Evolutionary conservation across 228 moss, liverwort and hornwort species (phyloP), one percentile per base, ranked within the genome.

Genomic region (Sphagnum fallax): DNA sequence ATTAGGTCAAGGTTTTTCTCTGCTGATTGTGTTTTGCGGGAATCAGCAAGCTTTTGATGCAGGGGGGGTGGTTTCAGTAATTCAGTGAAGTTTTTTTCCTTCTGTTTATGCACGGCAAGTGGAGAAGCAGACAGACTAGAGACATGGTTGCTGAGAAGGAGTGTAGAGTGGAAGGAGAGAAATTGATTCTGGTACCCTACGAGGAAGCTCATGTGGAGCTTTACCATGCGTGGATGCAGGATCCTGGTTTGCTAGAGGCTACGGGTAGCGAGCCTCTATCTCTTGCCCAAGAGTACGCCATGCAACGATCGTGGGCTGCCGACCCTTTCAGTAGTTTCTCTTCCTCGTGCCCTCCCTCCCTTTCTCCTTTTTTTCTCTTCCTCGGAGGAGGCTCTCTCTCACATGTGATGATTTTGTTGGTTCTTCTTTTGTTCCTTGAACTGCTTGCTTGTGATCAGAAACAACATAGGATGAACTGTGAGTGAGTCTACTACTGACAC

Each of bases 211-310:
- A 82, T 67, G 82, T 82, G 16, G 75, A 73, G 16, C 66, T 52
- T 48, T 82, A 82, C 61, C 75, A 82, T 63, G 58, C 62, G 59
- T 82, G 82, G 82, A 75, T 82, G 61, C 75, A 78, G 64, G 75
- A 82, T 18, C 70, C 78, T 13, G 32, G 70, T 49, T 61, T 82
- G 70, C 73, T 78, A 50, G 70, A 82, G 53, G 73, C 70, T 62
- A 82, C 82, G 32, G 73, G 48, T 67, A 78, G 78, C 12, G 82
- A 82, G 16, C 52, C 73, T 5, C 73, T 82, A 14, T 70, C 78
- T 60, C 70, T 82, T 6, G 65, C 68, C 32, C 64, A 82, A 58
- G 75, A 82, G 49, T 79, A 78, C 32, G 76, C 66, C 8, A 70
- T 82, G 61, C 82, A 82, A 65, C 49, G 70, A 52, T 78, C 78